Evolutionary conservation across 106 monocot species (phyloP).

Genomic region (Allium sativum): DNA sequence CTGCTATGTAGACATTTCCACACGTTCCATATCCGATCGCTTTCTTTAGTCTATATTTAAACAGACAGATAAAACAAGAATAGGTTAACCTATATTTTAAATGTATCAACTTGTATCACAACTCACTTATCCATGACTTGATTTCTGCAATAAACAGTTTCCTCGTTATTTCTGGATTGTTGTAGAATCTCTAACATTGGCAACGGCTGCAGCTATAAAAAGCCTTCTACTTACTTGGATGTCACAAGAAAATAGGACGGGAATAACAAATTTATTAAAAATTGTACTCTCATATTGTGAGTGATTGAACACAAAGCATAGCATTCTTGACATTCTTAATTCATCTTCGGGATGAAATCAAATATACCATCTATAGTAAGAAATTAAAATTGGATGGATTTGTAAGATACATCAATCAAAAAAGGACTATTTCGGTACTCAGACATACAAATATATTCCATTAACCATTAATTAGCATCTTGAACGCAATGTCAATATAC

Average conservation of each 20-base stretch:
- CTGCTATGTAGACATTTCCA: slow-evolving; percentile 59
- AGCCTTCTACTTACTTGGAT: slow-evolving; percentile 16
- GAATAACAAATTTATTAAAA: slow-evolving; percentile 8
- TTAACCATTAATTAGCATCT: no score
- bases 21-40: slow-evolving; percentile 77
- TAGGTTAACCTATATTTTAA: slow-evolving; percentile 1
- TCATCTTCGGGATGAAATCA: no score
- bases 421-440: no score
- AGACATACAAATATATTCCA: no score
- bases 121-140: slow-evolving; percentile 64
- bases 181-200: slow-evolving; percentile 12
- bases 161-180: slow-evolving; percentile 21
- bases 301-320: slow-evolving; percentile 34
- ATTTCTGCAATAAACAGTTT: slow-evolving; percentile 9
- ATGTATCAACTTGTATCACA: background rate
- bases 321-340: slow-evolving; percentile 28
- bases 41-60: slow-evolving; percentile 57
- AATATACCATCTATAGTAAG: no score
- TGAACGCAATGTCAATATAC: no score
- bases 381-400: no score
- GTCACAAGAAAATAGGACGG: slow-evolving; percentile 6
- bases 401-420: no score
- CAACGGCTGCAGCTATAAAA: slow-evolving; percentile 12
- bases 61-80: slow-evolving; percentile 2
- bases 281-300: slow-evolving; percentile 21